Conservation (phyloP, 768 basidiomycete genomes). For the Mycena vulgaris region DNA sequence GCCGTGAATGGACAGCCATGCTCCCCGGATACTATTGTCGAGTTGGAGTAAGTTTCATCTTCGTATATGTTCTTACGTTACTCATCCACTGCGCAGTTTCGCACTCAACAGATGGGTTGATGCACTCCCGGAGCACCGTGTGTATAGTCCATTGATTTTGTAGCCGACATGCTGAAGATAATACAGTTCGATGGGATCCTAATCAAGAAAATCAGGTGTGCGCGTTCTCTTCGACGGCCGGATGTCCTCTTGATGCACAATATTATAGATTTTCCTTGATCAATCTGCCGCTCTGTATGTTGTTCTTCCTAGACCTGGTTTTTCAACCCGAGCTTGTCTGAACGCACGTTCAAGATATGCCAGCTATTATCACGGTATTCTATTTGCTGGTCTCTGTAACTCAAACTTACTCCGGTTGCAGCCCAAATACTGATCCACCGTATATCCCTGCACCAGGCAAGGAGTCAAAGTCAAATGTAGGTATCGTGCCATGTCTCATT, state of each 20-base stretch:
- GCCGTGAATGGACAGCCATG: too few relatives aligned
- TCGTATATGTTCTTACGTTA: not conserved
- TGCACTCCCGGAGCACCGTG: conserved; percentile 18
- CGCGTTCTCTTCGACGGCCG: too few relatives aligned
- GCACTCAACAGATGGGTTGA: conserved; percentile 30
- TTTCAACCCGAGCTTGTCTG: not conserved
- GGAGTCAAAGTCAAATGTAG: not conserved
- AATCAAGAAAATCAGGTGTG: too few relatives aligned
- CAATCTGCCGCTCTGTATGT: too few relatives aligned
- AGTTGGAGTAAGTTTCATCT: conserved; percentile 16
- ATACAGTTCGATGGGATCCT: conserved; percentile 34
- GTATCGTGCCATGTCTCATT: not conserved
- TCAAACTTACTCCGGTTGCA: not conserved
- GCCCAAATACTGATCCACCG: too few relatives aligned
- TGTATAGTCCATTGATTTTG: not conserved
- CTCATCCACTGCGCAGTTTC: conserved; percentile 1
- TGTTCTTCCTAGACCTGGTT: conserved; percentile 27
- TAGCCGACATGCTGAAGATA: too few relatives aligned
- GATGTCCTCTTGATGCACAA: too few relatives aligned
- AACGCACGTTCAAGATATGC: too few relatives aligned
- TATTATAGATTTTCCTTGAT: too few relatives aligned
- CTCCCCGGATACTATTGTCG: not conserved
- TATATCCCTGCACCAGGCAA: conserved; percentile 24
- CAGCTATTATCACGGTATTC: conserved; percentile 32
- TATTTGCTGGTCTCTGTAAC: too few relatives aligned